Percentiles rank a stretch among this genome's conserved stretches.
Conservation (phyloP, 129 eudicot genomes). For the Daucus carota region DNA sequence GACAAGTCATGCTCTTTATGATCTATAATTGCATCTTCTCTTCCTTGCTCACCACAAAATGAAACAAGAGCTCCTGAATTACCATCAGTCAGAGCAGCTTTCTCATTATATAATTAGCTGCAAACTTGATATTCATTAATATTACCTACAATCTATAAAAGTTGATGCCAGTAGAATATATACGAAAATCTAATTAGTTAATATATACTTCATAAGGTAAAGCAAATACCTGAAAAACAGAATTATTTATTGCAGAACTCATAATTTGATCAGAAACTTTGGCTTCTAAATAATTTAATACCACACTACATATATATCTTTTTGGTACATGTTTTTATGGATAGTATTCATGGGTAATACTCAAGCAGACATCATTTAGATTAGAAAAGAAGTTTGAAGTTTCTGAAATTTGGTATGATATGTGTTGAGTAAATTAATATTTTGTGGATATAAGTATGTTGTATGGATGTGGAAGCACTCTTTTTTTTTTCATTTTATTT, state of each 20-base stretch:
- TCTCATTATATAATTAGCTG: not conserved
- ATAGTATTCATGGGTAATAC: not conserved
- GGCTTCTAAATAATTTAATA: slow-evolving; percentile 26
- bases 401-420: not conserved
- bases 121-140: not conserved
- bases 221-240: slow-evolving; percentile 63
- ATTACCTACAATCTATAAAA: not conserved
- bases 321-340: not conserved
- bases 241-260: slow-evolving; percentile 35
- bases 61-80: slow-evolving; percentile 11
- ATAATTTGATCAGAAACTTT: slow-evolving; percentile 17
- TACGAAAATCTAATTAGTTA: not conserved
- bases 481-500: not conserved
- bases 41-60: slow-evolving; percentile 8
- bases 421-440: not conserved
- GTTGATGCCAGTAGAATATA: not conserved
- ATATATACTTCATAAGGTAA: not conserved
- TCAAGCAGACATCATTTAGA: not conserved
- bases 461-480: not conserved
- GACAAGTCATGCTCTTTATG: slow-evolving; percentile 12
- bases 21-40: slow-evolving; percentile 16
- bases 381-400: not conserved
- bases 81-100: slow-evolving; percentile 6
- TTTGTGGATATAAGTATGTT: not conserved
- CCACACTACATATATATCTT: not conserved